Evolutionary conservation across 305 asterid genomes (phyloP), one percentile per base, ranked within the genome.

Genomic region (Lippia alba): DNA sequence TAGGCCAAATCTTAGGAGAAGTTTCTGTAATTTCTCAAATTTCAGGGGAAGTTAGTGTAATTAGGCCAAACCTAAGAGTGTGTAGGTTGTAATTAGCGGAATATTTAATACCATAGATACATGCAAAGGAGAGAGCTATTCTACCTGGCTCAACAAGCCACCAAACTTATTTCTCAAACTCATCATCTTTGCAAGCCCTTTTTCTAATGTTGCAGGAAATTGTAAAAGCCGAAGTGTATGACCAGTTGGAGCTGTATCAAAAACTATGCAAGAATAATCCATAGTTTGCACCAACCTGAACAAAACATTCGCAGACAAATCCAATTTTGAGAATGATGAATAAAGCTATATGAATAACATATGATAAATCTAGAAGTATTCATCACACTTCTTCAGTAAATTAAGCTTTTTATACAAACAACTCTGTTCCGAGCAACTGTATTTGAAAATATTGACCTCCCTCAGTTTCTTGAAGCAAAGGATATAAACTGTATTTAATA

Each of bases 241-340:
- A 3, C 99, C 99, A 60, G 99, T 94, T 74, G 99, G 99, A 81
- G 99, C 98, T 20, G 98, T 94, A 81, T 94, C 98, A 79, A 94
- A 94, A 56, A 94, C 97, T 79, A 94, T 92, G 30, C 87, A 92
- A 7, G 99, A 94, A 75, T 94, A 94, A 71, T 92, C 99, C 99
- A 94, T 92, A 2, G 99, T 90, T 75, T 94, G 99, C 86, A 94
- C 99, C 75, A 94, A 80, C 85, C 98, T 94, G 96, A 14, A 66
- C 62, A 67, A 74, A 70, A 74, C 66, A 71, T 54, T 59, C 34
- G 12, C 15, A 66, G 18, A 62, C 2, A 48, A 63, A 36, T 32
- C 61, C 59, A 46, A 58, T 66, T 57, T 20, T 45, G 55, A 68
- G 64, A 65, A 73, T 60, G 15, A 65, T 34, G 32, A 65, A 57